phyloP scores from a whole-genome alignment of 441 rosid genomes.

The Flueggea neowawraea region DNA sequence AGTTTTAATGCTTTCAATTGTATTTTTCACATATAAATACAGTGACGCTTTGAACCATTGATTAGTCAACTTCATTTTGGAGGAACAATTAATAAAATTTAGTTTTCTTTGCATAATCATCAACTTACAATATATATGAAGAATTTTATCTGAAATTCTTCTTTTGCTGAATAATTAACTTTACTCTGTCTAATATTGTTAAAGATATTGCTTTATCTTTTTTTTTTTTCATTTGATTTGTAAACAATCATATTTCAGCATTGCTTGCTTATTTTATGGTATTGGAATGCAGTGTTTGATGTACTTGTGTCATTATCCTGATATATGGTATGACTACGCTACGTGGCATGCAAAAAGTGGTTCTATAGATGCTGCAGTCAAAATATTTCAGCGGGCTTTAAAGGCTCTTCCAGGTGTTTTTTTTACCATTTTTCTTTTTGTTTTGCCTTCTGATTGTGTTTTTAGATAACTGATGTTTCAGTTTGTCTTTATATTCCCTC shows the following conservation, averaged over 20 bases:
- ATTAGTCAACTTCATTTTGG: no score
- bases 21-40: no score
- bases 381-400: slow-evolving; percentile 93
- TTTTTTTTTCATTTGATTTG: not conserved
- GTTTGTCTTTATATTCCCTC: slow-evolving; percentile 2
- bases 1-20: no score
- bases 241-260: slow-evolving; percentile 4
- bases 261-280: slow-evolving; percentile 18
- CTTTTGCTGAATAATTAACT: no score
- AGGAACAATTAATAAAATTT: no score
- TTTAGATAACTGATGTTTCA: not conserved
- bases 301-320: slow-evolving; percentile 95
- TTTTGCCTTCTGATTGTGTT: not conserved
- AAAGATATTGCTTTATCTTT: not conserved
- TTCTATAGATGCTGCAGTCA: slow-evolving; percentile 78
- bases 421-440: slow-evolving; percentile 14
- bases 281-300: slow-evolving; percentile 70
- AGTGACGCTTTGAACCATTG: no score
- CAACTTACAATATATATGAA: no score
- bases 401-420: slow-evolving; percentile 89
- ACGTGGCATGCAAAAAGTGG: slow-evolving; percentile 93
- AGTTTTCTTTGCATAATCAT: no score
- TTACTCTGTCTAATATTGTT: no score
- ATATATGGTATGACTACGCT: slow-evolving; percentile 96
- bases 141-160: no score